Base-by-base conservation (phyloP, 805 yeast genomes). In the Debaryomyces maramus region DNA sequence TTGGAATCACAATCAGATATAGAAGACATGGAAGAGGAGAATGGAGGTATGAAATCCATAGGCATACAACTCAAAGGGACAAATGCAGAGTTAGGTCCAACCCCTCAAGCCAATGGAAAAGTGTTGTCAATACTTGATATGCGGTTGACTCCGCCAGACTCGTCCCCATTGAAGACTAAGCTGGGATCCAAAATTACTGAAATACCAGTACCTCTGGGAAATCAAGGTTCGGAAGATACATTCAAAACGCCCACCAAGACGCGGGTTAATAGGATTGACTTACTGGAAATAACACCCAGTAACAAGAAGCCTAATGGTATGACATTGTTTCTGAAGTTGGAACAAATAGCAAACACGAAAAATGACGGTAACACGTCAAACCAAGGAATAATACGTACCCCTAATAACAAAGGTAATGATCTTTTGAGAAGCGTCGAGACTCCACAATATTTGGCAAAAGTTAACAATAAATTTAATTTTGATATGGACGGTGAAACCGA, bases 91-190 rank as follows among this genome's bases (percentile, higher is more conserved):
- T 56, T 87, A 9, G 95, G 95, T 0, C 96, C 96, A 0, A 88
- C 96, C 0, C 96, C 96, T 0, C 96, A 88, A 50, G 73, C 87
- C 7, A 73, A 82, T 45, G 96, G 96, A 0, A 75, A 83, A 39
- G 85, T 86, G 0, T 57, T 85, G 23, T 81, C 93, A 13, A 69
- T 88, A 3, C 83, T 88, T 53, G 95, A 87, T 45, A 66, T 80
- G 38, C 46, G 58, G 27, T 37, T 65, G 44, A 67, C 73, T 5
- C 73, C 73, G 0, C 74, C 73, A 5, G 71, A 68, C 36, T 66
- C 73, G 2, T 66, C 73, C 1, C 74, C 75, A 2, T 43, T 65
- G 34, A 63, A 57, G 38, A 36, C 30, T 20, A 30, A 50, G 50
- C 41, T 30, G 40, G 29, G 32, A 29, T 28, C 32, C 40, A 29